Conservation (phyloP, 139 green algal genomes). For the Coelastrella sp. region DNA sequence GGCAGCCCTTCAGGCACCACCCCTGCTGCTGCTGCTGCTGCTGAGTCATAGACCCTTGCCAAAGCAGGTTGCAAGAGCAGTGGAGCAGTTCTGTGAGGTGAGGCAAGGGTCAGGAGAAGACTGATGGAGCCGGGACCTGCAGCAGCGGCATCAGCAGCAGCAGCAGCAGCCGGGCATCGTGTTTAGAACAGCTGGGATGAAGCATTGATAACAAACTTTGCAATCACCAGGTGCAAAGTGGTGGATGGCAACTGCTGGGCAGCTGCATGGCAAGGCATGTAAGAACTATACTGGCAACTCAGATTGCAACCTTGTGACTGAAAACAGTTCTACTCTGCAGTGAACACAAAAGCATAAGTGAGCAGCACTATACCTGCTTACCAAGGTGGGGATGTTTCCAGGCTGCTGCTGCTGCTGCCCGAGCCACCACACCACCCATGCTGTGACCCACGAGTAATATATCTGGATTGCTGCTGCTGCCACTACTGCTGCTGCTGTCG, state of each 20-base stretch:
- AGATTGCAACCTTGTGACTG: too few species aligned
- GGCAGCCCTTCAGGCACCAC: conserved; percentile 40
- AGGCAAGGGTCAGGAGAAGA: conserved; percentile 61
- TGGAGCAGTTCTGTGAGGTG: conserved; percentile 57
- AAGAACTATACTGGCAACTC: too few species aligned
- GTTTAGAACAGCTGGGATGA: too few species aligned
- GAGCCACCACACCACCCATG: conserved; percentile 80
- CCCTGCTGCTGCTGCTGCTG: conserved; percentile 5
- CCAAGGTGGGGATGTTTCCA: conserved; percentile 32
- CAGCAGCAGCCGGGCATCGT: too few species aligned
- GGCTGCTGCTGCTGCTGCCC: conserved; percentile 48
- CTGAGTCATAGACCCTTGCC: conserved; percentile 37
- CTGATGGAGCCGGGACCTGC: conserved; percentile 48
- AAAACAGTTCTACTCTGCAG: too few species aligned
- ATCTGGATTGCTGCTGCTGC: background rate
- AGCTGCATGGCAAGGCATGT: too few species aligned
- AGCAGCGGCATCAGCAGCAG: too few species aligned
- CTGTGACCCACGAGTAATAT: conserved; percentile 79
- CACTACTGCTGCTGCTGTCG: background rate
- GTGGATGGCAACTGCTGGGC: background rate
- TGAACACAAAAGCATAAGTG: too few species aligned
- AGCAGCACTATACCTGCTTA: background rate
- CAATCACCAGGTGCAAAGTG: too few species aligned
- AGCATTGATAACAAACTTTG: too few species aligned
- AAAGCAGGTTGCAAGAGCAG: conserved; percentile 61